Evolutionary conservation across 2,329 filamentous ascomycete genomes (phyloP), one percentile per base, ranked within the genome.

Genomic region (Aspergillus fructus): DNA sequence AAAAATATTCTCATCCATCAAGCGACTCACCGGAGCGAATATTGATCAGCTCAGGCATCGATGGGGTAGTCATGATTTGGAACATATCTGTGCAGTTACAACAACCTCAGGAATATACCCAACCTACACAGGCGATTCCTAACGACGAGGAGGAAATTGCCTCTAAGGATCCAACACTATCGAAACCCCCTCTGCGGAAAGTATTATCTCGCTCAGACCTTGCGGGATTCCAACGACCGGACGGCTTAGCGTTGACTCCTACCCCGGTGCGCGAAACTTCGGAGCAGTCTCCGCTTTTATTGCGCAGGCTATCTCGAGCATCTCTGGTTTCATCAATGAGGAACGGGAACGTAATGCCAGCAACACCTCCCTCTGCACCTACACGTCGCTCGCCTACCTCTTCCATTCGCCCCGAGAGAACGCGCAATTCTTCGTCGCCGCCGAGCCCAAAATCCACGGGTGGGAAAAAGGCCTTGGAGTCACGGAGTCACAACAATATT

Each of bases 121-220:
- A 68, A 39, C 66, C 57, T 12, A 64, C 57, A 5, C 66, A 68
- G 23, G 9, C 45, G 43, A 24, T n/a, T 30, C 34, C 53, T 23
- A 49, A 49, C 13, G 53, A 55, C 12, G 72, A 76, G 33, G 73
- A 79, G 15, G 70, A 71, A 24, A 72, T 71, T 7, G 69, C 77
- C n/a, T 64, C 68, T 11, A 83, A 81, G 61, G 79, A 81, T 43
- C 68, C 75, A 19, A 78, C 83, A 2, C 79, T 85, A 1, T 80
- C 81, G 39, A 86, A 87, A 30, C 90, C 89, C 37, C 93, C 93
- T 4, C 77, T 97, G 34, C 84, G 94, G 53, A 89, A 90, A 55
- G 89, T 99, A 8, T 80, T 97, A 33, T 96, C 93, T 2, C 91
- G 90, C 65, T 88, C 89, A 0, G 93, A 97, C 67, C 78, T 97